phyloP scores from a whole-genome alignment of 495 filamentous ascomycete genomes.

The Trichoderma orchidacearum region DNA sequence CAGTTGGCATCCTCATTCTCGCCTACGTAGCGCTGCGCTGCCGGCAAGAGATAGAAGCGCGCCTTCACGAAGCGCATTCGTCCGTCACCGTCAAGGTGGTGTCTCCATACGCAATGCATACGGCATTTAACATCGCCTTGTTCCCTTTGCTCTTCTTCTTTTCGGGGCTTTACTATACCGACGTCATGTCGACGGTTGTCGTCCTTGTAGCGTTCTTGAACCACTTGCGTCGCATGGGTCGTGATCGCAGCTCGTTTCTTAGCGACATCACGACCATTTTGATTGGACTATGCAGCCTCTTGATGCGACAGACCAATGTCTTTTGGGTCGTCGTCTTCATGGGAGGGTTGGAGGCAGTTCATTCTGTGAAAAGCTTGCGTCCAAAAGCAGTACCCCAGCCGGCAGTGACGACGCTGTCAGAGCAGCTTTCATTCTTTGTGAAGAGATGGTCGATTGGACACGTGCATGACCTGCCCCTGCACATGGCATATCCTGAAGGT shows the following conservation, averaged over 20 bases:
- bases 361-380: conserved; percentile 25
- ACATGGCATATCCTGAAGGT: conserved; percentile 44
- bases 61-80: conserved; percentile 1
- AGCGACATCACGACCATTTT: conserved; percentile 32
- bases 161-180: conserved; percentile 86
- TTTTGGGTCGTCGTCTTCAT: conserved; percentile 88
- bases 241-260: conserved; percentile 9
- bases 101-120: conserved; percentile 33
- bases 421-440: conserved; percentile 15
- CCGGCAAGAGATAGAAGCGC: conserved; percentile 15
- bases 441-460: conserved; percentile 33
- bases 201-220: conserved; percentile 55
- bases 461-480: conserved; percentile 51
- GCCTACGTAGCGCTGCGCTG: conserved; percentile 20
- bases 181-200: conserved; percentile 55
- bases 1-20: conserved; percentile 25
- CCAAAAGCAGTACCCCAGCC: conserved; percentile 12
- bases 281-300: conserved; percentile 46
- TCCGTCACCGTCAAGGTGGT: not conserved
- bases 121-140: conserved; percentile 65
- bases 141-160: conserved; percentile 95
- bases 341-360: conserved; percentile 56
- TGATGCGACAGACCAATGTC: conserved; percentile 87
- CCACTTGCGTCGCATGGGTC: conserved; percentile 31
- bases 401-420: conserved; percentile 7